Percentiles rank a stretch among this genome's conserved stretches.
Evolutionary conservation across 1,284 basidiomycete species (phyloP).

Genomic region (Cronartium quercuum): DNA sequence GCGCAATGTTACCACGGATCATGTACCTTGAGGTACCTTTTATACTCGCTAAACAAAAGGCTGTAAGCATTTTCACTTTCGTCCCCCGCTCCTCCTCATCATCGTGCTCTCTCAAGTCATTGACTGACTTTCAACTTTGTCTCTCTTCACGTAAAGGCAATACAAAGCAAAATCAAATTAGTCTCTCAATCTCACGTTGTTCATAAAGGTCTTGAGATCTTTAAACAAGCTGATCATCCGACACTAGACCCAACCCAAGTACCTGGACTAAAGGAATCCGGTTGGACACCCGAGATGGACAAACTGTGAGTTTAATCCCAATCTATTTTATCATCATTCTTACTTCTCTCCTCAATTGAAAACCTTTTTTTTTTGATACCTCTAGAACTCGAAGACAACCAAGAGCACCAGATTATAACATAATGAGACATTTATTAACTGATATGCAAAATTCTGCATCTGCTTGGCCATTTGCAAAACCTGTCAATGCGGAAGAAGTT

Average conservation of each 20-base stretch:
- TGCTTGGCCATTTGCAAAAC: conserved; percentile 79
- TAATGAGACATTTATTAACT: conserved; percentile 75
- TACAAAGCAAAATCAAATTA: conserved; percentile 79
- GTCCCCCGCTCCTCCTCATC: neutral
- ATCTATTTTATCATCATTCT: neutral
- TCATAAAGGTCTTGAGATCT: conserved; percentile 72
- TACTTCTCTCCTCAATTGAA: neutral
- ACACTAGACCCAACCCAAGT: conserved; percentile 66
- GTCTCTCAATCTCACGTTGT: conserved; percentile 81
- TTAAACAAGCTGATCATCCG: conserved; percentile 56
- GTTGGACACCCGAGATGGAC: conserved; percentile 84
- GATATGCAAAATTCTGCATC: conserved; percentile 74
- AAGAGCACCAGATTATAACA: conserved; percentile 56
- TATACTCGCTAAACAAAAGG: conserved; percentile 74
- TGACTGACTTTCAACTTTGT: neutral
- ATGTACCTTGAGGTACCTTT: conserved; percentile 79
- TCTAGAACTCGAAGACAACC: conserved; percentile 55
- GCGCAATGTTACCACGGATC: conserved; percentile 83
- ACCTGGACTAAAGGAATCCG: conserved; percentile 78
- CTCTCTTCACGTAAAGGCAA: conserved; percentile 53
- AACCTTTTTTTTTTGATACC: conserved; percentile 6
- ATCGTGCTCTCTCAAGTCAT: neutral
- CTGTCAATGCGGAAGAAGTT: conserved; percentile 78
- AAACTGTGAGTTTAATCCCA: conserved; percentile 56
- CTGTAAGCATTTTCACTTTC: conserved; percentile 51